These are phyloP conservation scores for Vigna hirtella DNA, from an alignment of 306 rosid genomes.

Conservation along the genomic window DNA sequence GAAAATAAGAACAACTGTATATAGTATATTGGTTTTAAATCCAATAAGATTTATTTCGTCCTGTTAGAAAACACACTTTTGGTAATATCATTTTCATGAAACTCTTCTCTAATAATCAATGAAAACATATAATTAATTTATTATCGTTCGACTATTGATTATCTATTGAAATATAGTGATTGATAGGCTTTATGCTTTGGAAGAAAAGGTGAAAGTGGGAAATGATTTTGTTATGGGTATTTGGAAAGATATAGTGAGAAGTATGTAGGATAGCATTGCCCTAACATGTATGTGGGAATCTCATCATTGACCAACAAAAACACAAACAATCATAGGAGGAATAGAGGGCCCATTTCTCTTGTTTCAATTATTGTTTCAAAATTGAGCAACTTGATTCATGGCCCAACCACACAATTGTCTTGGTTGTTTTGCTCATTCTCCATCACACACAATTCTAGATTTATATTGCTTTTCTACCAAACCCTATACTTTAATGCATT, in stretches of 20 bases:
- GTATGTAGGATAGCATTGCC: constrained; percentile 51
- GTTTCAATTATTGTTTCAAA: constrained; percentile 57
- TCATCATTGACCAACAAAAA: constrained; percentile 59
- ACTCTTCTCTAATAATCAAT: too few species aligned
- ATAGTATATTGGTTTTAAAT: too few species aligned
- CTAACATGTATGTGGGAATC: constrained; percentile 48
- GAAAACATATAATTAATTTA: too few species aligned
- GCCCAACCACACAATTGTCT: constrained; percentile 44
- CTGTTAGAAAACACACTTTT: too few species aligned
- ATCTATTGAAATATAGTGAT: too few species aligned
- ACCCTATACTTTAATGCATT: background rate
- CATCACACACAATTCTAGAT: background rate
- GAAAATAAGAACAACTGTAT: too few species aligned
- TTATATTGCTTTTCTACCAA: constrained; percentile 37
- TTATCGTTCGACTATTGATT: too few species aligned
- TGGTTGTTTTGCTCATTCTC: background rate
- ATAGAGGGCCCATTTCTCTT: constrained; percentile 43
- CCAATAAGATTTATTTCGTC: too few species aligned
- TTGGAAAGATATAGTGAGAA: constrained; percentile 23
- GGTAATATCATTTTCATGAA: too few species aligned
- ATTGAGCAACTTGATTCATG: constrained; percentile 49
- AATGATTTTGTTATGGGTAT: background rate
- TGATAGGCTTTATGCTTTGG: too few species aligned
- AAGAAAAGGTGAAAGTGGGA: background rate
- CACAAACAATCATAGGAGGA: constrained; percentile 38